A percentile compares a stretch with the other conserved stretches of the same genome.
Evolutionary conservation across 2,329 filamentous ascomycete species (phyloP).

Genomic region (Pseudogymnoascus sp.): DNA sequence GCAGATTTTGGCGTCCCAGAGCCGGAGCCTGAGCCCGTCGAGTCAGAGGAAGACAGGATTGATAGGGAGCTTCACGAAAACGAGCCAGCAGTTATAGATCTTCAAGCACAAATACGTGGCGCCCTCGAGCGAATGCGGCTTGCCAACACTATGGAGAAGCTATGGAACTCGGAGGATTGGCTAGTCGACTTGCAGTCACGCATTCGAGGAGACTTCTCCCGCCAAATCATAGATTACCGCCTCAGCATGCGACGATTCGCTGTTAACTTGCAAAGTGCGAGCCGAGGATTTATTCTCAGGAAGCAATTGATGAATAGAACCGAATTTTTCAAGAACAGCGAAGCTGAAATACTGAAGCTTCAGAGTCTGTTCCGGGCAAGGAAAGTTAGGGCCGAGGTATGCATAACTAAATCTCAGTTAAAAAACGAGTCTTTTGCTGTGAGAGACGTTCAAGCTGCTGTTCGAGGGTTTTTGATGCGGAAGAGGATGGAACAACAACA

Average conservation of each 20-base stretch:
- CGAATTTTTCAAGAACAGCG: slow-evolving; percentile 60
- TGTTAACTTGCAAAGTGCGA: slow-evolving; percentile 68
- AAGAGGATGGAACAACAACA: slow-evolving; percentile 42
- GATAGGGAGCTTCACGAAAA: slow-evolving; percentile 75
- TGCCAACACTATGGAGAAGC: slow-evolving; percentile 73
- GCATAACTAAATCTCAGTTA: slow-evolving; percentile 51
- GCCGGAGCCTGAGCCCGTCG: slow-evolving; percentile 62
- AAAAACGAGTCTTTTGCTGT: slow-evolving; percentile 56
- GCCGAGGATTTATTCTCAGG: slow-evolving; percentile 69
- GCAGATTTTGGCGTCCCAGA: slow-evolving; percentile 83
- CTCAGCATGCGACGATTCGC: slow-evolving; percentile 78
- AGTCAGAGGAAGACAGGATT: slow-evolving; percentile 85
- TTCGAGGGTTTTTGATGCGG: slow-evolving; percentile 61
- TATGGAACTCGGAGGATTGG: slow-evolving; percentile 79
- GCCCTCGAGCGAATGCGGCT: slow-evolving; percentile 70
- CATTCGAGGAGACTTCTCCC: slow-evolving; percentile 78
- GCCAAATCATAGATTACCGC: slow-evolving; percentile 76
- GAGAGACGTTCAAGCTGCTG: slow-evolving; percentile 56
- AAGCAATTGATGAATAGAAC: slow-evolving; percentile 55
- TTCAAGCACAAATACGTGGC: slow-evolving; percentile 82
- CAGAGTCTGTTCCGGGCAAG: slow-evolving; percentile 74
- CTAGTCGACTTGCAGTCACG: slow-evolving; percentile 78
- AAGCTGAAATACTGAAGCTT: slow-evolving; percentile 66
- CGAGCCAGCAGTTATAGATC: slow-evolving; percentile 62
- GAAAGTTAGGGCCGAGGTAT: slow-evolving; percentile 54